Conservation (phyloP, 1,139 yeast species). For the Kazachstania sp. region DNA sequence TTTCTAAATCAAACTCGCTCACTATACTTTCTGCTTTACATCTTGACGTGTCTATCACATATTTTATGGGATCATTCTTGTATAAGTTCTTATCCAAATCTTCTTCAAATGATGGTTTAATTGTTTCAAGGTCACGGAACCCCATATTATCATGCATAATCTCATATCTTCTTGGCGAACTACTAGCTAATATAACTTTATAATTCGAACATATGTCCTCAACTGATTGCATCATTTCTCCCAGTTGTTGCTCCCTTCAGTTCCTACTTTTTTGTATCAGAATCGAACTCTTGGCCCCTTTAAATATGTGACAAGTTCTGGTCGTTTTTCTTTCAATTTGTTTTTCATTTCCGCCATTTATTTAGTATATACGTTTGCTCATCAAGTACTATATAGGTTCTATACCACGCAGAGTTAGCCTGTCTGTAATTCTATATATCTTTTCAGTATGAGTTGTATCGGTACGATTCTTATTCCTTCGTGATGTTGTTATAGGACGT, state of each 20-base stretch:
- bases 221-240: conserved; percentile 10
- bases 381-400: conserved; percentile 21
- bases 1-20: conserved; percentile 29
- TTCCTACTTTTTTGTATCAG: conserved; percentile 21
- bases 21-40: conserved; percentile 59
- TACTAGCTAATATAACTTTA: conserved; percentile 61
- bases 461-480: neutral
- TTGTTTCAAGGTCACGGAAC: conserved; percentile 41
- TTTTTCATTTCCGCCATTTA: neutral
- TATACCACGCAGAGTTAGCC: conserved; percentile 29
- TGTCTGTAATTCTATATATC: conserved; percentile 30
- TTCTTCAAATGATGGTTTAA: conserved; percentile 51
- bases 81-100: conserved; percentile 48
- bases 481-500: neutral
- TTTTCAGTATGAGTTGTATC: conserved; percentile 15
- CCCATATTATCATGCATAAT: conserved; percentile 57
- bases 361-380: neutral
- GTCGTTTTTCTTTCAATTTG: neutral
- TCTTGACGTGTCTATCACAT: conserved; percentile 62
- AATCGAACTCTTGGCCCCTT: neutral
- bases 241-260: conserved; percentile 12
- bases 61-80: conserved; percentile 33
- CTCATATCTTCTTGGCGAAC: conserved; percentile 72
- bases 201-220: conserved; percentile 17
- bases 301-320: neutral